These are phyloP conservation scores for Amanita pseudoporphyria DNA, from an alignment of 768 basidiomycete genomes.

Conservation along the genomic window DNA sequence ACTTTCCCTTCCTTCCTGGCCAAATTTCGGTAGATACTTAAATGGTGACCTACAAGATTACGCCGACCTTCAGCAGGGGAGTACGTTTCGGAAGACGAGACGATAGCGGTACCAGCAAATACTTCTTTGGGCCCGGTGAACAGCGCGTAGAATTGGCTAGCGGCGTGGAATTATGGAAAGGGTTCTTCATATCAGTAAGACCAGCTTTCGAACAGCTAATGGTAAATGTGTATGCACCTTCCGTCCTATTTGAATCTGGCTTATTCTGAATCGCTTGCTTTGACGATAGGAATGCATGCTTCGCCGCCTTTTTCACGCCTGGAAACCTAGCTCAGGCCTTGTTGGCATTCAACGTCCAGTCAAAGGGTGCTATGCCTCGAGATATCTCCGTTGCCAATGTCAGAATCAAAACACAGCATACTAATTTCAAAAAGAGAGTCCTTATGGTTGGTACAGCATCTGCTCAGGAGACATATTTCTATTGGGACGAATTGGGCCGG, in stretches of 20 bases:
- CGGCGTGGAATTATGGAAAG: constrained; percentile 15
- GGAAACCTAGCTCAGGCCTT: constrained; percentile 1
- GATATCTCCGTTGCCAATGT: background rate
- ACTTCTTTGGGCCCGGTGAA: constrained; percentile 27
- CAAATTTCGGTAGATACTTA: constrained; percentile 32
- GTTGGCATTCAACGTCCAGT: background rate
- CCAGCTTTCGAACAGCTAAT: constrained; percentile 19
- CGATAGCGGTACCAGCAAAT: constrained; percentile 18
- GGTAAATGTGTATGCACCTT: constrained; percentile 18
- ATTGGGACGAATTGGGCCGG: constrained; percentile 28
- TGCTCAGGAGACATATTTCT: constrained; percentile 17
- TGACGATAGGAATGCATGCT: background rate
- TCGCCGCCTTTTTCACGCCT: background rate
- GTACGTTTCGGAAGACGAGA: constrained; percentile 25
- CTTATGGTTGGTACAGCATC: constrained; percentile 1
- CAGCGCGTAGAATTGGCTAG: constrained; percentile 8
- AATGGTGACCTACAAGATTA: constrained; percentile 24
- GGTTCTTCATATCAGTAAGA: constrained; percentile 16
- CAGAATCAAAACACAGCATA: background rate
- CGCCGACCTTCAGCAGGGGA: constrained; percentile 30
- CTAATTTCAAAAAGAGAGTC: background rate
- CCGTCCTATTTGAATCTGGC: background rate
- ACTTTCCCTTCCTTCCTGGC: constrained; percentile 6
- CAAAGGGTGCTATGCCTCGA: background rate
- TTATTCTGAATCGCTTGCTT: background rate